Evolutionary conservation across 2,329 filamentous ascomycete genomes (phyloP).

Genomic region (Hortaea werneckii): DNA sequence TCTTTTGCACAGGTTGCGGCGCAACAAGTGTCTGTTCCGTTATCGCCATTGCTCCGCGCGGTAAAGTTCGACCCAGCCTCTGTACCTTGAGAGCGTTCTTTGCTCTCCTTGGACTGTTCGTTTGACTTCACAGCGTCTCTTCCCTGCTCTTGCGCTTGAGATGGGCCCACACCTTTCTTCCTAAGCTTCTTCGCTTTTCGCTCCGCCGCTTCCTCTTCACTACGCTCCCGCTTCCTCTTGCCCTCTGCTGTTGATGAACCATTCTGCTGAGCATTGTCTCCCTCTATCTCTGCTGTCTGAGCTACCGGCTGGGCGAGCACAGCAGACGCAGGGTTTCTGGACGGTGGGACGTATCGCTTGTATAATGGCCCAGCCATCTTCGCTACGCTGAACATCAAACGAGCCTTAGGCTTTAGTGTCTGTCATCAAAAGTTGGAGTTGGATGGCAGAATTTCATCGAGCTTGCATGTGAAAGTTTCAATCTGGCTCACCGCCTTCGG

Average conservation of each 20-base stretch:
- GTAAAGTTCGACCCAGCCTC: neutral
- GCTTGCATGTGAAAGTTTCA: neutral
- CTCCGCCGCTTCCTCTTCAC: conserved; percentile 19
- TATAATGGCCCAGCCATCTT: conserved; percentile 29
- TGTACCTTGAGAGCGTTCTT: neutral
- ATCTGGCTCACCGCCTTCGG: conserved; percentile 2
- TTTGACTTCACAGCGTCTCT: neutral
- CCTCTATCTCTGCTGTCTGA: neutral
- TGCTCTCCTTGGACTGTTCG: neutral
- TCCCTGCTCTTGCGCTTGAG: neutral
- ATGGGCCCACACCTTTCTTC: conserved; percentile 16
- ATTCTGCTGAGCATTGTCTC: neutral
- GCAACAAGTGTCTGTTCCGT: neutral
- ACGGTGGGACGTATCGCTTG: conserved; percentile 33
- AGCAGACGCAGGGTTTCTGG: conserved; percentile 15
- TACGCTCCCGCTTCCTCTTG: conserved; percentile 25
- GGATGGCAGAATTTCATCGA: neutral
- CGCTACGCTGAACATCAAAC: conserved; percentile 18
- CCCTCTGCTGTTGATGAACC: conserved; percentile 6
- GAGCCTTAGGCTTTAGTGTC: neutral
- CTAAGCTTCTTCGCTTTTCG: conserved; percentile 23
- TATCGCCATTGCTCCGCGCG: neutral
- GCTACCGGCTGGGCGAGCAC: neutral
- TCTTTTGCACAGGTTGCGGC: neutral
- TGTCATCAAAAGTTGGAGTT: too few species aligned